A percentile compares a stretch with the other conserved stretches of the same genome.
Evolutionary conservation across 2,329 filamentous ascomycete species (phyloP).

Genomic region (Claviceps citrina): DNA sequence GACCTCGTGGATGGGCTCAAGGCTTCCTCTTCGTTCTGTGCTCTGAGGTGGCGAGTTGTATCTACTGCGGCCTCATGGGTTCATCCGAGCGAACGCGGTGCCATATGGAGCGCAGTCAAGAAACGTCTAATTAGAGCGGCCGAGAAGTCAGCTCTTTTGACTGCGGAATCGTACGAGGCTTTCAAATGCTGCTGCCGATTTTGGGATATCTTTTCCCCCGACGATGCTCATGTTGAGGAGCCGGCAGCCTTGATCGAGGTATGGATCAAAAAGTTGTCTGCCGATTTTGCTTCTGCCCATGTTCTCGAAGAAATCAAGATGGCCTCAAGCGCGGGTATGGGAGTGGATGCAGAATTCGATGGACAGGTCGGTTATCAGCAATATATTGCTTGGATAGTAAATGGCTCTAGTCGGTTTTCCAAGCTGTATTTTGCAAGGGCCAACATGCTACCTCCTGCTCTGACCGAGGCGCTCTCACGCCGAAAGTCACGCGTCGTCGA

Average conservation of each 20-base stretch:
- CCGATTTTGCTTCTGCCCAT: constrained; percentile 14
- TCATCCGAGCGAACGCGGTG: constrained; percentile 13
- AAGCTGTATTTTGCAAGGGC: constrained; percentile 15
- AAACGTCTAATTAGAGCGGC: constrained; percentile 19
- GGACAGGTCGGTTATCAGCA: constrained; percentile 15
- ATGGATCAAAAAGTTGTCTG: constrained; percentile 20
- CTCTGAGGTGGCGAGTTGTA: constrained; percentile 27
- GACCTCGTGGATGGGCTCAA: constrained; percentile 18
- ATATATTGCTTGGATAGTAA: constrained; percentile 21
- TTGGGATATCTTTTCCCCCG: constrained; percentile 24
- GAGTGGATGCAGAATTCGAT: constrained; percentile 11
- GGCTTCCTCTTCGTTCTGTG: constrained; percentile 16
- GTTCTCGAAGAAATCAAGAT: constrained; percentile 12
- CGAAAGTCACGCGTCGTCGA: constrained; percentile 8
- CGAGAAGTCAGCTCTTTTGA: constrained; percentile 17
- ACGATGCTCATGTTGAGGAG: constrained; percentile 16
- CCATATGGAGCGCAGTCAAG: constrained; percentile 21
- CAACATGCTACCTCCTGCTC: constrained; percentile 11
- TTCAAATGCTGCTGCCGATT: constrained; percentile 24
- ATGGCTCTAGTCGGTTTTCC: constrained; percentile 18
- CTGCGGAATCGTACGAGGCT: constrained; percentile 24
- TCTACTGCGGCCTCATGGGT: constrained; percentile 22
- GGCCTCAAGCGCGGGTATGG: constrained; percentile 7
- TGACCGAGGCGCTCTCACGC: constrained; percentile 13
- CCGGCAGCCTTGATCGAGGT: constrained; percentile 17